These are phyloP conservation scores for Gillenia trifoliata DNA, from an alignment of 306 rosid genomes.

Conservation along the genomic window DNA sequence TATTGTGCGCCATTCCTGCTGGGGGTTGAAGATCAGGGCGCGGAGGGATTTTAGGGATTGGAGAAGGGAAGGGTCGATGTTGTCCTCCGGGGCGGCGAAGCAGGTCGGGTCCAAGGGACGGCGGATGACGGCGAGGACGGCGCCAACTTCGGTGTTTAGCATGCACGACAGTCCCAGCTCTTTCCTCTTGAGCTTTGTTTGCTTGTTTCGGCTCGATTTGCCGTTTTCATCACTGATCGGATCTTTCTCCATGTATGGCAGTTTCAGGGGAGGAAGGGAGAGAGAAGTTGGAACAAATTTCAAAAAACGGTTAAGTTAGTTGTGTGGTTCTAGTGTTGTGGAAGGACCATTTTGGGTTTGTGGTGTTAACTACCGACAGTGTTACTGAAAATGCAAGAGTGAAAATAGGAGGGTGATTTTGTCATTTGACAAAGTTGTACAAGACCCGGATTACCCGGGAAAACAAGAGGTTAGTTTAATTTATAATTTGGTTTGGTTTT, in stretches of 20 bases:
- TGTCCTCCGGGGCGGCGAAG: conserved; percentile 30
- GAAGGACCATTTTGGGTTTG: neutral
- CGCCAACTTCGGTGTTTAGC: conserved; percentile 83
- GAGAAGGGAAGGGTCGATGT: conserved; percentile 40
- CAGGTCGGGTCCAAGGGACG: conserved; percentile 40
- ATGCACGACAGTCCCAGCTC: conserved; percentile 78
- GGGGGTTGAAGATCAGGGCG: conserved; percentile 64
- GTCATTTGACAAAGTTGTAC: neutral
- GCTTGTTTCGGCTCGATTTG: neutral
- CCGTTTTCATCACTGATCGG: neutral
- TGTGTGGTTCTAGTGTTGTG: neutral
- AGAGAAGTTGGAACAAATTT: neutral
- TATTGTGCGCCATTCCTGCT: conserved; percentile 69
- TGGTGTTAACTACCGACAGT: neutral
- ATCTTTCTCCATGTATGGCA: conserved; percentile 9
- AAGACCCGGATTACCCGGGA: conserved; percentile 15
- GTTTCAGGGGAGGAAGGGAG: neutral
- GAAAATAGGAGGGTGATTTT: neutral
- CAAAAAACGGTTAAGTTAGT: conserved; percentile 20
- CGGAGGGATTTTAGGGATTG: conserved; percentile 73
- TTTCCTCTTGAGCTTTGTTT: conserved; percentile 26
- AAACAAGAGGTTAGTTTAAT: conserved; percentile 13
- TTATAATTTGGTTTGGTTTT: neutral
- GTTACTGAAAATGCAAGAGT: neutral
- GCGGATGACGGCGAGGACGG: conserved; percentile 73